A percentile compares a stretch with the other conserved stretches of the same genome.
These are phyloP conservation scores for Mycena citricolor DNA, from an alignment of 1,284 basidiomycete species.

Conservation along the genomic window DNA sequence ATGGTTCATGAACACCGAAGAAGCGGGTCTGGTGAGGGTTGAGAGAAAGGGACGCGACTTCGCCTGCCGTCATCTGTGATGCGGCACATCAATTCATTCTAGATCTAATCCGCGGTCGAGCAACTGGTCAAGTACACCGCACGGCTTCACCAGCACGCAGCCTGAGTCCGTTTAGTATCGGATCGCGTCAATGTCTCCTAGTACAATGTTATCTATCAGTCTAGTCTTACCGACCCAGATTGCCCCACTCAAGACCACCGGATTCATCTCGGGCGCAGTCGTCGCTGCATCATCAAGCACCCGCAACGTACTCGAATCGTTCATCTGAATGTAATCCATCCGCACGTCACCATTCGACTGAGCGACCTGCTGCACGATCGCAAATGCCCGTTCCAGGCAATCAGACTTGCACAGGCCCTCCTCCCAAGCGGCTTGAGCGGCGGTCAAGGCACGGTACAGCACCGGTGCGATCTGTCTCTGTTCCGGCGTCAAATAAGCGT, in stretches of 20 bases:
- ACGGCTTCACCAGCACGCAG: too few relatives aligned
- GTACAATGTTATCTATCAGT: conserved; percentile 89
- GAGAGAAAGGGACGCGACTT: too few relatives aligned
- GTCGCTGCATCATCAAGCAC: conserved; percentile 41
- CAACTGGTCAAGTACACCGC: too few relatives aligned
- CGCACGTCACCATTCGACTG: conserved; percentile 54
- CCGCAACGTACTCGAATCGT: conserved; percentile 79
- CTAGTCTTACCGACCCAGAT: conserved; percentile 86
- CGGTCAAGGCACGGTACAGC: conserved; percentile 69
- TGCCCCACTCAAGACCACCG: conserved; percentile 86
- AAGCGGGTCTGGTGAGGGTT: too few relatives aligned
- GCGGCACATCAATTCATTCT: too few relatives aligned
- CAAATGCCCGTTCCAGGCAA: conserved; percentile 47
- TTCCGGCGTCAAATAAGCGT: conserved; percentile 73
- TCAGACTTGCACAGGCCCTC: conserved; percentile 50
- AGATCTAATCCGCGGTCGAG: too few relatives aligned
- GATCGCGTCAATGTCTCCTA: conserved; percentile 68
- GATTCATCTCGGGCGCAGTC: conserved; percentile 31
- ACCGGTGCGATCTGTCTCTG: conserved; percentile 73
- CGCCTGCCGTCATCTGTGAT: too few relatives aligned
- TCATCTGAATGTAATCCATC: conserved; percentile 89
- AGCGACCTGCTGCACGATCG: conserved; percentile 37
- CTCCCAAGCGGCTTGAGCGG: conserved; percentile 57
- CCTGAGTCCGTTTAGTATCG: too few relatives aligned
- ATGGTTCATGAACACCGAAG: too few relatives aligned